These are phyloP conservation scores for Podila epicladia DNA, from an alignment of 192 early-diverging fungal genomes.

Conservation along the genomic window DNA sequence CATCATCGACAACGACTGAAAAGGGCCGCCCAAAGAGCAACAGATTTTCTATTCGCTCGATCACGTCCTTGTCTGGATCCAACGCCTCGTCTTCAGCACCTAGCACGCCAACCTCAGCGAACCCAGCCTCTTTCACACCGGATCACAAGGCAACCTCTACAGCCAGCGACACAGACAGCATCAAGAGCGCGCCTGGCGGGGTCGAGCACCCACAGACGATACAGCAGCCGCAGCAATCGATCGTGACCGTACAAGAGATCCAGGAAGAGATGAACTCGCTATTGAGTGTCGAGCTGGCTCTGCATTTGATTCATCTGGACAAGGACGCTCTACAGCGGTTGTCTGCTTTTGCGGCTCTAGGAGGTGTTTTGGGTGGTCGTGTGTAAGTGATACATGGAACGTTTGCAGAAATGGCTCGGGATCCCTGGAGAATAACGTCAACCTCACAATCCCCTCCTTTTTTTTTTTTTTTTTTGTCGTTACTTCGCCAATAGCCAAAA, in stretches of 20 bases:
- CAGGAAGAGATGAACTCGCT: conserved; percentile 67
- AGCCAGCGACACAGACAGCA: conserved; percentile 59
- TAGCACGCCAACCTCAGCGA: conserved; percentile 1
- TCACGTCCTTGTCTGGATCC: conserved; percentile 24
- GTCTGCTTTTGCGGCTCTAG: conserved; percentile 69
- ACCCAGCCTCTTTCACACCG: conserved; percentile 22
- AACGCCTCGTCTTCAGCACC: conserved; percentile 7
- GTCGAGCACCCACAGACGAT: conserved; percentile 6
- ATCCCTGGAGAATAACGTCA: background rate
- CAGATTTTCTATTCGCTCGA: conserved; percentile 46
- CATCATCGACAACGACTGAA: conserved; percentile 3
- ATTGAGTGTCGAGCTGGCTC: conserved; percentile 81
- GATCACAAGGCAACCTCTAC: conserved; percentile 30
- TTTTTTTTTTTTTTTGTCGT: background rate
- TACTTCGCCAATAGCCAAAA: conserved; percentile 57
- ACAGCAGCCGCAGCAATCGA: conserved; percentile 5
- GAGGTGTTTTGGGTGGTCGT: conserved; percentile 64
- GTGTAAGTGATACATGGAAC: conserved; percentile 55
- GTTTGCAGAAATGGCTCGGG: no score
- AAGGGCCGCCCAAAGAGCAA: conserved; percentile 12
- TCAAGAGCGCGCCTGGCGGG: conserved; percentile 27
- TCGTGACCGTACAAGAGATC: conserved; percentile 41
- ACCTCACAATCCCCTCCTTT: conserved; percentile 5
- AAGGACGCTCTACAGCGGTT: conserved; percentile 78
- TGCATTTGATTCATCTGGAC: conserved; percentile 90